Base-by-base conservation (phyloP, 2,329 filamentous ascomycete species). In the Sporothrix variecibatus region DNA sequence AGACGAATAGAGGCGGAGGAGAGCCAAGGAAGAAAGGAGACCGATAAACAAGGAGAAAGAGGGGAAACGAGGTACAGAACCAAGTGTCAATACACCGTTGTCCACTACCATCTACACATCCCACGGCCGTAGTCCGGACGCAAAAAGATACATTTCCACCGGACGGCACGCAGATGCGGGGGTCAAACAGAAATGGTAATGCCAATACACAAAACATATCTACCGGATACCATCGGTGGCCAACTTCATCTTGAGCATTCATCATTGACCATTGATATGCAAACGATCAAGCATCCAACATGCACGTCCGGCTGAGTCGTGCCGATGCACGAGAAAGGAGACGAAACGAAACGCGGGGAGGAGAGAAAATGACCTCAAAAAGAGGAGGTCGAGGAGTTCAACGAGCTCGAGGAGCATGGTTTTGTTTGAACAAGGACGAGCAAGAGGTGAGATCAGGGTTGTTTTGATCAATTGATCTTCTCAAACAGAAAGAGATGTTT, bases 161-260 rank as follows among this genome's bases (percentile, higher is more conserved):
- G 58, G 34, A n/a, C 31, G 58, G 20, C 58, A 40, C 23, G 53
- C 34, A 64, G n/a, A n/a, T 67, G 62, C 62, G 62, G 62, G 62
- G 62, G 58, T 17, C 23, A 58, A 26, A 26, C 53, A 31, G 26
- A 31, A 9, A 15, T 20, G 4, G 11, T 3, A 17, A 49, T 49
- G 11, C 15, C 4, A 17, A 20, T 49, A 12, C 43, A 6, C 20
- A 17, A 17, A n/a, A 6, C 58, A 64, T 67, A 28, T 67, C 62
- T 67, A 38, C 62, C 62, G 62, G 62, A 67, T 46, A 28, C n/a
- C 23, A 15, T 46, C 62, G 40, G 34, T n/a, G 2, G 62, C 12
- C 34, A 26, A n/a, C 9, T 56, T 12, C 15, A 15, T 12, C 11
- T 20, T 15, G 15, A 49, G 15, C 12, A 15, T 6, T 15, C 3